Percentiles rank a stretch among this genome's conserved stretches.
phyloP scores from a whole-genome alignment of 257 asterid species.

The Cinchona pubescens region DNA sequence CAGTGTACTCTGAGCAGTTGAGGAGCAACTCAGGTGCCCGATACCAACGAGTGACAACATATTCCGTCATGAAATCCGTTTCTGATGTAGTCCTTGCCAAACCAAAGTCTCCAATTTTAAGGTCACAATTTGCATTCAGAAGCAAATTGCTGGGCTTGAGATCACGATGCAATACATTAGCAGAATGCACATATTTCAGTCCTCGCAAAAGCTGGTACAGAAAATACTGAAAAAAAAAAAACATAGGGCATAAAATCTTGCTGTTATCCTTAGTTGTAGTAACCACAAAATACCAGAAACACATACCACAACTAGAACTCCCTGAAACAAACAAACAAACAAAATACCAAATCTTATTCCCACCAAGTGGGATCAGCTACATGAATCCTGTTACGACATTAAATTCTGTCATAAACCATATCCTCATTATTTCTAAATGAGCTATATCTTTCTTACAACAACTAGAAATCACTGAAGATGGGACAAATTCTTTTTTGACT shows the following conservation, averaged over 20 bases:
- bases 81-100: conserved; percentile 86
- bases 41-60: conserved; percentile 91
- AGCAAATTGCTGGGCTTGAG: conserved; percentile 82
- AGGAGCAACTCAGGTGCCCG: conserved; percentile 90
- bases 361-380: too few relatives aligned
- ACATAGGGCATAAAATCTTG: not conserved
- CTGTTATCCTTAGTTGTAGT: not conserved
- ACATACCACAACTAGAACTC: not conserved
- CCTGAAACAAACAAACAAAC: too few relatives aligned
- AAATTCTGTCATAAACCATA: too few relatives aligned
- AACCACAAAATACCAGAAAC: not conserved
- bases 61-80: conserved; percentile 92
- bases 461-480: too few relatives aligned
- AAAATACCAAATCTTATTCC: too few relatives aligned
- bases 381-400: too few relatives aligned
- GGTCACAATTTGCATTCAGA: conserved; percentile 78
- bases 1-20: conserved; percentile 82
- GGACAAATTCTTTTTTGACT: not conserved
- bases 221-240: conserved; percentile 65
- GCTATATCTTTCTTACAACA: too few relatives aligned
- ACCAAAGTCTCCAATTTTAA: conserved; percentile 82
- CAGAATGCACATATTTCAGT: conserved; percentile 80
- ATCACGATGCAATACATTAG: conserved; percentile 83
- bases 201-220: conserved; percentile 79
- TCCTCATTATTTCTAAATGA: too few relatives aligned